Evolutionary conservation across 2,329 filamentous ascomycete species (phyloP), one percentile per base, ranked within the genome.

Genomic region (Pseudogymnoascus sp.): DNA sequence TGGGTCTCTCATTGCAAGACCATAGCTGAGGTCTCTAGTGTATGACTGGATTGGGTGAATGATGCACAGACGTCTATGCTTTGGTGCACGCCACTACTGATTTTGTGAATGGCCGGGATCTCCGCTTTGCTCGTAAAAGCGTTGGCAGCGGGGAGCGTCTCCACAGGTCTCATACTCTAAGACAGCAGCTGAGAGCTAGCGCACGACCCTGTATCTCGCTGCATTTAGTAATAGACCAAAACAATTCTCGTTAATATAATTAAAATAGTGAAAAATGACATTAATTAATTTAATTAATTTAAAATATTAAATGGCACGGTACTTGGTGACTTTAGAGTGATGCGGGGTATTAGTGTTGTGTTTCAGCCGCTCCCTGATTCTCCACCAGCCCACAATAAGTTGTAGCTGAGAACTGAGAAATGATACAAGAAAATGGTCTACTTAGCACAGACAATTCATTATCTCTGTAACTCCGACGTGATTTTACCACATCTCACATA

Each of bases 391-490:
- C 47, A 54, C n/a, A 7, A 18, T n/a, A 30, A 33, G 28, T 11
- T 7, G 12, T 16, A 33, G 3, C n/a, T 33, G 9, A 30, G 43
- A 54, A 14, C 25, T 54, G 25, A 54, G 47, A 54, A 18, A 33
- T 33, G 47, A 33, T 54, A 18, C 28, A 54, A 30, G 14, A 54
- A 54, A 54, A 33, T 25, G 47, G 47, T 54, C 25, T 54, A 33
- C 28, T 54, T 54, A 54, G 47, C n/a, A 54, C 25, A 54, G 25
- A 54, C n/a, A 54, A n/a, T 54, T 33, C 16, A 54, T 33, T 54
- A 33, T 54, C n/a, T 33, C 18, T 54, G 8, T 16, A 33, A 54
- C 47, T 54, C 28, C 28, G 47, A 54, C 47, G 47, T 33, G n/a
- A 12, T 33, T 54, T 14, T 54, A 54, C 28, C 25, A 54, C 18